Percentiles rank a stretch among this genome's conserved stretches.
Conservation (phyloP, 2,329 filamentous ascomycete genomes). For the Epichloe uncinata region DNA sequence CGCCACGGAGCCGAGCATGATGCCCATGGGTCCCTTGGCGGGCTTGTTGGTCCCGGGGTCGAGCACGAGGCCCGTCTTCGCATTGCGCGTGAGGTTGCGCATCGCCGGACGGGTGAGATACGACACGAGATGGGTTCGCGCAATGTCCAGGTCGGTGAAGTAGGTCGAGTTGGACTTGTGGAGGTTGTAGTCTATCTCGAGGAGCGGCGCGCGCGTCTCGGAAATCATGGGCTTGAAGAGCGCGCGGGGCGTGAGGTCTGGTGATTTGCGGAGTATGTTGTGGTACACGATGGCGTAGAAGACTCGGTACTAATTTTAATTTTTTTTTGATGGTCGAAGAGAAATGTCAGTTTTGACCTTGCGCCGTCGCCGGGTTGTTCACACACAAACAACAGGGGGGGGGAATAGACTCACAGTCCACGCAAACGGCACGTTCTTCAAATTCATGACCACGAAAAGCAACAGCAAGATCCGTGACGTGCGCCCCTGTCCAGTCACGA, state of each 20-base stretch:
- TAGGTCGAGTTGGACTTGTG: conserved; percentile 80
- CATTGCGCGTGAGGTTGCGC: conserved; percentile 8
- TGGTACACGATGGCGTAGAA: conserved; percentile 44
- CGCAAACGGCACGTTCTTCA: conserved; percentile 60
- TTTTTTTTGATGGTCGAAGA: not conserved
- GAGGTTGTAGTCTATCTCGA: conserved; percentile 78
- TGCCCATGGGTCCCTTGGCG: conserved; percentile 39
- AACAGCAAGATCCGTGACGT: conserved; percentile 39
- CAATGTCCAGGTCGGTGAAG: conserved; percentile 74
- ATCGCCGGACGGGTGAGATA: conserved; percentile 43
- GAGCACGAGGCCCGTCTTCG: conserved; percentile 27
- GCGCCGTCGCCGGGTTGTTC: not conserved
- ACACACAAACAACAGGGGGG: not conserved
- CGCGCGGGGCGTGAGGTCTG: conserved; percentile 41
- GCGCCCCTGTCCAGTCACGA: conserved; percentile 41
- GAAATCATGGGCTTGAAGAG: conserved; percentile 63
- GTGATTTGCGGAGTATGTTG: conserved; percentile 34
- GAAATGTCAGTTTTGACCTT: not conserved
- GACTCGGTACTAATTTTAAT: conserved; percentile 35
- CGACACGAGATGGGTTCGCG: conserved; percentile 67
- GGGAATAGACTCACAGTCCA: conserved; percentile 51
- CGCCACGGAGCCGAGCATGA: conserved; percentile 60
- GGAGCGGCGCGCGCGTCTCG: conserved; percentile 49
- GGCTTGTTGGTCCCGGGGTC: conserved; percentile 34
- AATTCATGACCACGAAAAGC: conserved; percentile 47